Conservation (phyloP, 176 grass and related monocot species). For the Saccharum officinarum region DNA sequence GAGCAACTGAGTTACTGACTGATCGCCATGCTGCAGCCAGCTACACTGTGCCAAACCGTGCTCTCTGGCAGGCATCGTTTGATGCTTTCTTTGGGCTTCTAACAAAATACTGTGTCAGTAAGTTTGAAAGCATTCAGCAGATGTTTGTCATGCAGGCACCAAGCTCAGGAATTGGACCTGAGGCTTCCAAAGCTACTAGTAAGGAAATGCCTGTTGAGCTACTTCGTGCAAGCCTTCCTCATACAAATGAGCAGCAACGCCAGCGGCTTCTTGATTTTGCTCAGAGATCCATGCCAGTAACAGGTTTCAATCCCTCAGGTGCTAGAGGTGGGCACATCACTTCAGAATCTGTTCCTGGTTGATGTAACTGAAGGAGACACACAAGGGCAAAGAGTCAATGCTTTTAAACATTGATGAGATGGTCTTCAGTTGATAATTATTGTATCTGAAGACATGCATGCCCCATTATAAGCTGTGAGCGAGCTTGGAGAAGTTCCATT, state of each 20-base stretch:
- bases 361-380: constrained; percentile 33
- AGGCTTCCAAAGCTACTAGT: constrained; percentile 72
- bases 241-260: constrained; percentile 87
- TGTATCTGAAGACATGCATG: constrained; percentile 37
- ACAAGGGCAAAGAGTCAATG: neutral
- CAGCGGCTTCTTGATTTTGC: constrained; percentile 84
- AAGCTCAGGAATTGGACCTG: constrained; percentile 58
- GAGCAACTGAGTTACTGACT: constrained; percentile 81
- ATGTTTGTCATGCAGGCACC: constrained; percentile 67
- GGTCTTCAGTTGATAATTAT: constrained; percentile 41
- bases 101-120: constrained; percentile 85
- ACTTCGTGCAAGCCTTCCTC: constrained; percentile 87
- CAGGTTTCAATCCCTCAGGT: constrained; percentile 56
- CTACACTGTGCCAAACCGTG: constrained; percentile 68
- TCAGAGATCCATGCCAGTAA: constrained; percentile 73
- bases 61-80: constrained; percentile 98
- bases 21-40: constrained; percentile 63
- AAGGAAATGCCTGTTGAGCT: constrained; percentile 99
- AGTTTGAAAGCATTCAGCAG: constrained; percentile 92
- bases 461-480: constrained; percentile 38
- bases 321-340: constrained; percentile 48
- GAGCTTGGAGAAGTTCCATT: constrained; percentile 51
- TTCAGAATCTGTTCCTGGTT: constrained; percentile 89
- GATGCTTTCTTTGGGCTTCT: constrained; percentile 97
- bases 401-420: constrained; percentile 5